Conservation (phyloP, 371 early-diverging fungal genomes). For the Mucor saturninus region DNA sequence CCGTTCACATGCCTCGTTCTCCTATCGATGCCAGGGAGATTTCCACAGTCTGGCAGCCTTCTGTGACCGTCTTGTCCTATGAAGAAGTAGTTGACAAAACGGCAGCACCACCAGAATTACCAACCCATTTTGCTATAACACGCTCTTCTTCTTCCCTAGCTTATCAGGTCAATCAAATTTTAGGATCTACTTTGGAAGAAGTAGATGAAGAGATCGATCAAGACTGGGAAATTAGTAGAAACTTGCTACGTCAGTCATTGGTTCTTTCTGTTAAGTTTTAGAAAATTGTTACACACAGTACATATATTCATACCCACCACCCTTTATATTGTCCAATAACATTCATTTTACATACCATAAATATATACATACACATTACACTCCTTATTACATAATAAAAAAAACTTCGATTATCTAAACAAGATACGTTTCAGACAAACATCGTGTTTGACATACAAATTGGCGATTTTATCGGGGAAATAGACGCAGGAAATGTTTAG, state of each 20-base stretch:
- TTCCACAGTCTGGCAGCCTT: neutral
- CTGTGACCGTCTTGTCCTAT: neutral
- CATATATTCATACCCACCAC: neutral
- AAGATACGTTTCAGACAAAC: too few species aligned
- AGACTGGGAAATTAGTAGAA: slow-evolving; percentile 32
- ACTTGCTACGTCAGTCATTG: slow-evolving; percentile 16
- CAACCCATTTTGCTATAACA: neutral
- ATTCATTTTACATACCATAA: neutral
- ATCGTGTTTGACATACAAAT: too few species aligned
- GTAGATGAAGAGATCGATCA: slow-evolving; percentile 34
- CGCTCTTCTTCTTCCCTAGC: slow-evolving; percentile 15
- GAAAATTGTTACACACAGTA: neutral
- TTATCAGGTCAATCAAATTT: slow-evolving; percentile 19
- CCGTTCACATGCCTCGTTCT: slow-evolving; percentile 26
- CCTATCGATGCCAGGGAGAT: slow-evolving; percentile 7
- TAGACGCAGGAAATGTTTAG: too few species aligned
- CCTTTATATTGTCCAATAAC: neutral
- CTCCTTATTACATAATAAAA: neutral
- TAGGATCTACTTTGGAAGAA: slow-evolving; percentile 27
- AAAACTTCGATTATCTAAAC: too few species aligned
- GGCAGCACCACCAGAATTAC: neutral
- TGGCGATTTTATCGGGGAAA: too few species aligned
- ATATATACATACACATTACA: neutral
- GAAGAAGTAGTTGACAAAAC: neutral
- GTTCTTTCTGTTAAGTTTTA: slow-evolving; percentile 3